Evolutionary conservation across 441 rosid species (phyloP), one percentile per base, ranked within the genome.

Genomic region (Erodium texanum): DNA sequence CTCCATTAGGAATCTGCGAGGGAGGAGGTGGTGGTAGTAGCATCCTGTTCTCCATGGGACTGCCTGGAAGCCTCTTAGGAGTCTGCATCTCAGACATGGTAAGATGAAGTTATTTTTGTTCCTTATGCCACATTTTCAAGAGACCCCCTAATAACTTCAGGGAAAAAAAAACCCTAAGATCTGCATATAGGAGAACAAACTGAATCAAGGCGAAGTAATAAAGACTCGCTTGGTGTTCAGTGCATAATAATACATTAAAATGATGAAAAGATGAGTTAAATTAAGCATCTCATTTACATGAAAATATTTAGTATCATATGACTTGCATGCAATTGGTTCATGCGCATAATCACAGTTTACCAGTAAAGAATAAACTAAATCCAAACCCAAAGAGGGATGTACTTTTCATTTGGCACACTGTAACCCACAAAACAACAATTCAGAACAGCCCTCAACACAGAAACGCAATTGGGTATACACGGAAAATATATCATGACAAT

Each of bases 111-210:
- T 62, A 20, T 62, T 24, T 62, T 23, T 24, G 61, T 62, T 62
- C 34, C 65, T 23, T 12, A 10, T 14, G 29, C n/a, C 65, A 62
- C 65, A 62, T 62, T 7, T 62, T 22, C n/a, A 7, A 24, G 36
- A 22, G 1, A 23, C 23, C 1, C 64, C 64, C 24, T 24, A 61
- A 22, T 24, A 20, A 61, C 32, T 20, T 20, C 12, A 2, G 20
- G 16, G 15, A 11, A 22, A 62, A 23, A 27, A 62, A 62, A 10
- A 15, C 23, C 61, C 61, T 54, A 62, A 23, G 65, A 62, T 22
- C 65, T 23, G 65, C 24, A 62, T 62, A 12, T n/a, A 62, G 16
- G 65, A 62, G 16, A 62, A 62, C 34, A 62, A 18, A 54, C 61
- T 24, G 10, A 62, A 62, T 62, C 34, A 62, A 62, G 65, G 65